Conservation (phyloP, 148 eudicot species). For the Fallopia convolvulus region DNA sequence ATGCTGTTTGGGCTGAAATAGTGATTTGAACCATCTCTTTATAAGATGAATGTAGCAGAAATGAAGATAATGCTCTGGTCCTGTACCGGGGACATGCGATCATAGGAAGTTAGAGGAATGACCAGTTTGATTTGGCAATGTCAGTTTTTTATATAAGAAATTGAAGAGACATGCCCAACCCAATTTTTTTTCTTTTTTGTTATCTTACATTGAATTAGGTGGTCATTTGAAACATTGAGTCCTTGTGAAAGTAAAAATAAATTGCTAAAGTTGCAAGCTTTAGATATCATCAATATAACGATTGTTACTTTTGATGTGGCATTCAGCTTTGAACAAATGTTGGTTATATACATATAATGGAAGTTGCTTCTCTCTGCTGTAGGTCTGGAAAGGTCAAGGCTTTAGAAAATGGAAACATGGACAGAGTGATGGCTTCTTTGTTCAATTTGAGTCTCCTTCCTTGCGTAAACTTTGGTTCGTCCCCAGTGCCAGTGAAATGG, state of each 20-base stretch:
- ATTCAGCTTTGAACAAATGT: neutral
- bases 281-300: neutral
- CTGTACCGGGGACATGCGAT: neutral
- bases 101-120: neutral
- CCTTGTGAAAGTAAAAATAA: neutral
- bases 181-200: neutral
- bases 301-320: neutral
- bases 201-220: neutral
- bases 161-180: neutral
- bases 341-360: neutral
- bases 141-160: neutral
- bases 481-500: conserved; percentile 70
- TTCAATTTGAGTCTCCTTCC: conserved; percentile 79
- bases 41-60: neutral
- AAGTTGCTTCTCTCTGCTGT: conserved; percentile 7
- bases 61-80: neutral
- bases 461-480: conserved; percentile 76
- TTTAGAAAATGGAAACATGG: conserved; percentile 98
- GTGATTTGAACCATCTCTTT: neutral
- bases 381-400: conserved; percentile 99
- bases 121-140: neutral
- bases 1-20: neutral
- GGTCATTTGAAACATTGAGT: neutral
- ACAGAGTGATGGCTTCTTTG: conserved; percentile 80
- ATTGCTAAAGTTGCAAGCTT: neutral